Evolutionary conservation across 2,329 filamentous ascomycete genomes (phyloP).

Genomic region (Arachnomyces sp.): DNA sequence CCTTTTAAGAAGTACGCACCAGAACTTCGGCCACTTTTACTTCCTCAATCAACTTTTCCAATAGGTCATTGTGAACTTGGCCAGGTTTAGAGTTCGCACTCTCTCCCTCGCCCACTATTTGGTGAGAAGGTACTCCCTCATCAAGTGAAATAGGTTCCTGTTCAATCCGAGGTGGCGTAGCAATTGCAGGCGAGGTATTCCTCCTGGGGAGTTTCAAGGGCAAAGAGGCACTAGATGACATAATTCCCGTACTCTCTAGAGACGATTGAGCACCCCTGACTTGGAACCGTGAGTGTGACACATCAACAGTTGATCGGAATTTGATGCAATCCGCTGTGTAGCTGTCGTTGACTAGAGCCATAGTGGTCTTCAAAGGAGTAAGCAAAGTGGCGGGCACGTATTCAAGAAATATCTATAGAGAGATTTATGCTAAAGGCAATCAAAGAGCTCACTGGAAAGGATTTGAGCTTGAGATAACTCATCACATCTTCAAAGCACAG

Average conservation of each 20-base stretch:
- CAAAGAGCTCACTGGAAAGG: slow-evolving; percentile 39
- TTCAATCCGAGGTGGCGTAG: too few relatives aligned
- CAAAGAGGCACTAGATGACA: slow-evolving; percentile 14
- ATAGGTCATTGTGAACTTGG: slow-evolving; percentile 49
- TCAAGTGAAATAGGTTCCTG: background rate
- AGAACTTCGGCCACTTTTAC: slow-evolving; percentile 54
- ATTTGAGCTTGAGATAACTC: slow-evolving; percentile 42
- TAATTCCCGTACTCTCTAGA: slow-evolving; percentile 10
- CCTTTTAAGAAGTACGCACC: slow-evolving; percentile 21
- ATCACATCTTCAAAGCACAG: slow-evolving; percentile 58
- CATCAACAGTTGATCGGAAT: slow-evolving; percentile 51
- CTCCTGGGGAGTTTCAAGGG: slow-evolving; percentile 22
- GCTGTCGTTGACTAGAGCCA: slow-evolving; percentile 56
- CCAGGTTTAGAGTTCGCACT: slow-evolving; percentile 11
- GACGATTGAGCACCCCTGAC: slow-evolving; percentile 16
- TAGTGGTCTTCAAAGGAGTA: slow-evolving; percentile 17
- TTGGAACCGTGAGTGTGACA: slow-evolving; percentile 46
- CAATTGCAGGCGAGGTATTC: slow-evolving; percentile 3
- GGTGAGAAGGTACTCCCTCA: too few relatives aligned
- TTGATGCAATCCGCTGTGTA: slow-evolving; percentile 63
- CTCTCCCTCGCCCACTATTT: slow-evolving; percentile 6
- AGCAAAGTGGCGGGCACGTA: too few relatives aligned
- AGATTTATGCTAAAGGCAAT: background rate
- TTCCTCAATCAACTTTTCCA: slow-evolving; percentile 57
- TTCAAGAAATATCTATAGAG: too few relatives aligned